Evolutionary conservation across 768 basidiomycete genomes (phyloP).

Genomic region (Auriscalpium vulgare): DNA sequence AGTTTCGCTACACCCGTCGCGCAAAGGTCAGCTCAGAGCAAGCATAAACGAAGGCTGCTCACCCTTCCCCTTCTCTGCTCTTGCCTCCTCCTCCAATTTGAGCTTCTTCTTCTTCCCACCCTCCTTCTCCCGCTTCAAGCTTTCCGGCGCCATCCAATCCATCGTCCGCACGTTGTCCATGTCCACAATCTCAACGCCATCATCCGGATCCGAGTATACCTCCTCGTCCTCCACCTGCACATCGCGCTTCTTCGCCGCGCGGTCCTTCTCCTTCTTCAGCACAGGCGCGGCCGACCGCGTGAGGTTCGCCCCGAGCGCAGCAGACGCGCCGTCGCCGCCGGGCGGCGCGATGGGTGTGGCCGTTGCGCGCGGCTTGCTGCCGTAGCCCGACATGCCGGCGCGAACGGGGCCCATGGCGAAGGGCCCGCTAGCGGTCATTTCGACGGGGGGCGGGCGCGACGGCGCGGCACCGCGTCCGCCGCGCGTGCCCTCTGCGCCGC

Average conservation of each 20-base stretch:
- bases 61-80: conserved; percentile 28
- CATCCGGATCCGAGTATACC: conserved; percentile 79
- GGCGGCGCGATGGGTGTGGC: conserved; percentile 43
- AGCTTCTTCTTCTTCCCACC: conserved; percentile 29
- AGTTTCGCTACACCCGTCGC: conserved; percentile 6
- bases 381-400: conserved; percentile 47
- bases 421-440: conserved; percentile 83
- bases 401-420: conserved; percentile 82
- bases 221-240: conserved; percentile 42
- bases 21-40: background rate
- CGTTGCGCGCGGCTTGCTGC: conserved; percentile 45
- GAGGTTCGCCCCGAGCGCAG: conserved; percentile 41
- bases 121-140: conserved; percentile 42
- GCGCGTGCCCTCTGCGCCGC: conserved; percentile 43
- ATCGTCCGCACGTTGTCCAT: conserved; percentile 69
- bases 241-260: conserved; percentile 21
- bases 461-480: conserved; percentile 27
- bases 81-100: conserved; percentile 38
- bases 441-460: conserved; percentile 40
- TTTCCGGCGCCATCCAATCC: conserved; percentile 89
- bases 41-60: background rate
- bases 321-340: conserved; percentile 23
- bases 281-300: conserved; percentile 43
- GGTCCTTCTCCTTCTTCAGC: conserved; percentile 36
- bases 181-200: conserved; percentile 81